Evolutionary conservation across 2,329 filamentous ascomycete species (phyloP), one percentile per base, ranked within the genome.

Genomic region (Kalaharituber pfeilii): DNA sequence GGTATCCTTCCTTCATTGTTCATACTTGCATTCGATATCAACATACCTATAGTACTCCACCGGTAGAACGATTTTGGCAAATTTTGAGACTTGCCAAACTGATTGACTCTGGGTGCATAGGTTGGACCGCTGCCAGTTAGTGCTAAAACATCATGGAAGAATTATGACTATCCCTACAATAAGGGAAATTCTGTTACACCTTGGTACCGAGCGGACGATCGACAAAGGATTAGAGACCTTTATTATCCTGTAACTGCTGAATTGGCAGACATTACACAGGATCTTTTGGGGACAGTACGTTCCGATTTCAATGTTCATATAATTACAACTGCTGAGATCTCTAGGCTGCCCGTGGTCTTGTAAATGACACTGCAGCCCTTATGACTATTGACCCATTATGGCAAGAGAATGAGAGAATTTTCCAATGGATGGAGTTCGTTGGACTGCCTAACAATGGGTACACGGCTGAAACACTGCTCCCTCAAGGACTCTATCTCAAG

Each of bases 391-490:
- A 73, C 58, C 71, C 71, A 6, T 62, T 69, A 4, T 67, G 67
- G 65, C 63, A 71, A 52, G 70, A 72, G 28, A 65, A 69, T 3
- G 69, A 68, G n/a, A 67, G 68, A 9, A 61, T 73, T 29, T 66
- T 72, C 26, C 67, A 69, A 8, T 77, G 75, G 75, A 69, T 71
- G 51, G 66, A 69, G 1, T 74, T 74, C 58, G 71, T 69, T 67
- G 67, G 66, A 51, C 56, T 61, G 0, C 66, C 71, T 0, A 64
- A 64, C 3, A 66, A 66, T 27, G 2, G 65, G 6, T 72, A 72
- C 3, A 71, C 73, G 49, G 67, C 68, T 8, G 62, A 64, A 33
- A 71, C 71, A 1, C 63, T 75, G 11, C 64, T 74, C 9, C 73
- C 73, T 1, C 69, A 72, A 1, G 71, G 71, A 1, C 60, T 76